Evolutionary conservation across 2,329 filamentous ascomycete genomes (phyloP), one percentile per base, ranked within the genome.

Genomic region (Phaeosphaeria sp.): DNA sequence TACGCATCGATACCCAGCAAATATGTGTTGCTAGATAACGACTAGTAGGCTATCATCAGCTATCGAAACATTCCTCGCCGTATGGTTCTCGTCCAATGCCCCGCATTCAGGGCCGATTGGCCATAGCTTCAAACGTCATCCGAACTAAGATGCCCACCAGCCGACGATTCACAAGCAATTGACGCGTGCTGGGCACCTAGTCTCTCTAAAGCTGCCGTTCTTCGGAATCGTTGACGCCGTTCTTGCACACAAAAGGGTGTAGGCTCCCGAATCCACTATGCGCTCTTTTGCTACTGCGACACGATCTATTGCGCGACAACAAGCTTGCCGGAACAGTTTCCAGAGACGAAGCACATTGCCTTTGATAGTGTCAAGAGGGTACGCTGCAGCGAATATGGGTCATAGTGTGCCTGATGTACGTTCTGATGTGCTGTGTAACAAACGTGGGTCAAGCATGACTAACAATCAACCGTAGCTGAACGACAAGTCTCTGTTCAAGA

Each of bases 401-500:
- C 78, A 80, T 64, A 78, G 68, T 47, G 75, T 80, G 36, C 80
- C 80, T 52, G 63, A 75, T 25, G 77, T 79, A 66, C 50, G 72
- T 36, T 36, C 13, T 36, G 30, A 15, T 36, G 6, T 36, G 30
- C 30, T 36, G 30, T 13, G 5, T 15, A 3, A 15, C 6, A 36
- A 7, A 36, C 13, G 42, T 21, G 18, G 25, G 23, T 36, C 33
- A 46, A 41, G 55, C 33, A 55, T 44, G 17, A 42, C 63, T 73
- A 49, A 70, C 58, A 18, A 36, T n/a, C n/a, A 10, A 7, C 21
- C 21, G 21, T 57, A 80, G 78, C 78, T 84, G 60, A 82, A 78
- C 59, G 81, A 84, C 68, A 77, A 78, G 62, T 80, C 78, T 22
- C 85, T 99, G 59, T 86, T 98, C 71, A 97, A 96, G 82, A 87